Base-by-base conservation (phyloP, 768 basidiomycete genomes). In the Rhizopogon salebrosus region DNA sequence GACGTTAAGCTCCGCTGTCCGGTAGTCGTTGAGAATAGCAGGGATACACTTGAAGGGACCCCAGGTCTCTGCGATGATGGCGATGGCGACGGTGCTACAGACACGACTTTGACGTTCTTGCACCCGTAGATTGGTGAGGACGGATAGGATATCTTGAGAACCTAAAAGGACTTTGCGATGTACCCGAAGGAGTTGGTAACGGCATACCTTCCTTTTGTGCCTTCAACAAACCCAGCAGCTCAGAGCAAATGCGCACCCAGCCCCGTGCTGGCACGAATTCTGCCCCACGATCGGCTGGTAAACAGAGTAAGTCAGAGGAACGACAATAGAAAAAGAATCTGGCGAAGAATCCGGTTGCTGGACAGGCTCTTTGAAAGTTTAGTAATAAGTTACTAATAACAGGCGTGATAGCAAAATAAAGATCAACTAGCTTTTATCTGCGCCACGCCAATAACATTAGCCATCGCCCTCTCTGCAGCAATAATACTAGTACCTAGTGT, bases 231-330 rank as follows among this genome's bases (percentile, higher is more conserved):
- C 98, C 97, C 46, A 99, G 81, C 31, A 99, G 74, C 66, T 99
- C 97, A 71, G 98, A 98, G 68, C 97, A 98, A 65, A 99, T 99
- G 65, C 97, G 89, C 97, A 99, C 98, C 95, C 97, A 98, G 72
- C 98, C 97, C 63, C 97, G 84, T 10, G 97, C 97, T 14, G 97
- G 95, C 0, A 99, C 95, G 56, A 92, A 98, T 71, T 98, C 97
- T 18, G 97, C 95, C 52, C 97, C 97, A 70, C 97, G 92, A 83
- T 99, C 97, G 52, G 97, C 95, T 79, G 51, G 27, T 18, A 31
- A 22, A 23, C 24, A n/a, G 45, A 34, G 49, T 34, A 54, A 43
- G 52, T 45, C 34, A 35, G 42, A 13, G 23, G 26, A 29, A 26
- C 7, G 46, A 14, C 0, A 6, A 23, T 2, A 6, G n/a, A n/a